These are phyloP conservation scores for Talaromyces sp. DNA, from an alignment of 2,329 filamentous ascomycete genomes.

Conservation along the genomic window DNA sequence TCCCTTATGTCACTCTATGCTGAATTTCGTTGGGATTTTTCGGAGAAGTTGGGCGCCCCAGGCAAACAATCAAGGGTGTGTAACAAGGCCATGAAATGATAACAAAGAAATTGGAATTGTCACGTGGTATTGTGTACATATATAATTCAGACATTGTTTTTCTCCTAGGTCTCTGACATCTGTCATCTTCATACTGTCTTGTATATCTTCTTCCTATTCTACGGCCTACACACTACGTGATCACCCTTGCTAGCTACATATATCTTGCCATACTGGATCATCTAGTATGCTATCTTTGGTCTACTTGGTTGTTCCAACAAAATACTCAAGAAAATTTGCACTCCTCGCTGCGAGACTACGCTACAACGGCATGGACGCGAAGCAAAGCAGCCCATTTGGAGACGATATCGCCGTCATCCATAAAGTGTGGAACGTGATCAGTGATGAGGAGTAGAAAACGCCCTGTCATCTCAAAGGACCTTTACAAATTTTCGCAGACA, in stretches of 20 bases:
- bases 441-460: not conserved
- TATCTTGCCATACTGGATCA: not conserved
- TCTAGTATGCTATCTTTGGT: not conserved
- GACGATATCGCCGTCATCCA: not conserved
- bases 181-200: not conserved
- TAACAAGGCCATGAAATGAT: not conserved
- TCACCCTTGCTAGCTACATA: not conserved
- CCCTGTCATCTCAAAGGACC: not conserved
- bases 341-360: not conserved
- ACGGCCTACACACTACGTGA: not conserved
- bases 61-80: not conserved
- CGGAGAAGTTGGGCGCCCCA: not conserved
- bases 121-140: not conserved
- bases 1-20: not conserved
- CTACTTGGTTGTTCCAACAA: not conserved
- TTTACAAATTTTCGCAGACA: not conserved
- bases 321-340: not conserved
- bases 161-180: not conserved
- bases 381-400: not conserved
- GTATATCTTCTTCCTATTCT: not conserved
- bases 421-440: not conserved
- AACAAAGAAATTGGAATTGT: not conserved
- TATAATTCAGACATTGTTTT: not conserved
- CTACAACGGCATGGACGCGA: not conserved
- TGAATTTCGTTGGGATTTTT: not conserved